Conservation (phyloP, 2,329 filamentous ascomycete genomes). For the Alternaria longipes region DNA sequence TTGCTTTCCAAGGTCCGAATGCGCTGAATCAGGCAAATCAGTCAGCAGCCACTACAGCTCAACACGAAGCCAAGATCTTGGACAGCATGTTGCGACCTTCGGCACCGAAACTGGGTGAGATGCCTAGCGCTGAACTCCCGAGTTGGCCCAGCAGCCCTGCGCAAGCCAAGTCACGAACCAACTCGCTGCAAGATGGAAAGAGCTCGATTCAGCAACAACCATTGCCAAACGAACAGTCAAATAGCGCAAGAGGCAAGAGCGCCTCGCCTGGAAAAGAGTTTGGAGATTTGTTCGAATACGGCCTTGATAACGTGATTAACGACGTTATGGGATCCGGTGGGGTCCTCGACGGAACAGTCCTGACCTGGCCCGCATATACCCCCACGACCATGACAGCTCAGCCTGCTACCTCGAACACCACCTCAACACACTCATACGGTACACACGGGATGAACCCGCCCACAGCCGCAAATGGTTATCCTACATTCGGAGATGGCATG, state of each 20-base stretch:
- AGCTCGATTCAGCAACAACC: slow-evolving; percentile 6
- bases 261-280: slow-evolving; percentile 28
- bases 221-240: slow-evolving; percentile 2
- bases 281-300: slow-evolving; percentile 30
- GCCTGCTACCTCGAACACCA: not conserved
- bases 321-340: slow-evolving; percentile 36
- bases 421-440: not conserved
- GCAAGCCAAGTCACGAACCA: not conserved
- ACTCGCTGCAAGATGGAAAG: not conserved
- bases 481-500: slow-evolving; percentile 20
- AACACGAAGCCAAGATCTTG: slow-evolving; percentile 34
- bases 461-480: slow-evolving; percentile 23
- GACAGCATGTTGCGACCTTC: slow-evolving; percentile 43
- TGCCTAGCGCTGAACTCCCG: slow-evolving; percentile 23
- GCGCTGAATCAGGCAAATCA: slow-evolving; percentile 21
- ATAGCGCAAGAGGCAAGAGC: not conserved
- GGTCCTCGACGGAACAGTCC: slow-evolving; percentile 11
- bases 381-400: not conserved
- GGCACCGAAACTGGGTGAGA: slow-evolving; percentile 41
- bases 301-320: slow-evolving; percentile 39
- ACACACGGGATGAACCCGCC: slow-evolving; percentile 8
- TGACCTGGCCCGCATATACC: slow-evolving; percentile 11
- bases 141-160: slow-evolving; percentile 34
- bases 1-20: slow-evolving; percentile 1
- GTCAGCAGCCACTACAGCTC: slow-evolving; percentile 20